phyloP scores from a whole-genome alignment of 2,329 filamentous ascomycete genomes.

The Myriosclerotinia curreyana region DNA sequence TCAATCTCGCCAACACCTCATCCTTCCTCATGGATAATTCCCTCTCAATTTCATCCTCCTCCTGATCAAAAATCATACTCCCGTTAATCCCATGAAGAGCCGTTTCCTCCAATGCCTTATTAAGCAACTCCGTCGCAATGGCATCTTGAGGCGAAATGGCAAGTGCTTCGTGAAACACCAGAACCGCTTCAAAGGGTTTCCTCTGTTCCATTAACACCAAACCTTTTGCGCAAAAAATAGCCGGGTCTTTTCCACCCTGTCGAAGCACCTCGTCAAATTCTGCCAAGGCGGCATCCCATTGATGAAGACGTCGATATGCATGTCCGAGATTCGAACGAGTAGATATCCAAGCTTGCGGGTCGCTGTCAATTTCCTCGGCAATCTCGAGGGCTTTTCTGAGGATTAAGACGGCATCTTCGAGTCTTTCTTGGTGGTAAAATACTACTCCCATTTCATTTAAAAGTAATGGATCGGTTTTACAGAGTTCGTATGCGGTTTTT shows the following conservation, averaged over 20 bases:
- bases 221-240: constrained; percentile 78
- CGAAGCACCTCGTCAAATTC: constrained; percentile 87
- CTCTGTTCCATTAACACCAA: constrained; percentile 78
- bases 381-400: constrained; percentile 77
- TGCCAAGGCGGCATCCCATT: constrained; percentile 67
- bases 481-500: constrained; percentile 79
- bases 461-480: constrained; percentile 80
- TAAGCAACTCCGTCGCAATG: constrained; percentile 74
- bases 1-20: constrained; percentile 45
- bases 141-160: constrained; percentile 76
- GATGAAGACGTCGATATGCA: constrained; percentile 70
- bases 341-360: constrained; percentile 77
- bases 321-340: constrained; percentile 88
- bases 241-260: constrained; percentile 73
- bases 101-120: constrained; percentile 66
- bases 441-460: constrained; percentile 96
- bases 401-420: constrained; percentile 70
- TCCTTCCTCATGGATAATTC: constrained; percentile 49
- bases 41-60: constrained; percentile 54
- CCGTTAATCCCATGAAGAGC: constrained; percentile 40
- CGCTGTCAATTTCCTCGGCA: constrained; percentile 76
- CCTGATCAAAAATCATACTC: constrained; percentile 39
- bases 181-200: constrained; percentile 71
- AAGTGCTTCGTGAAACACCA: constrained; percentile 79
- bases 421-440: constrained; percentile 85